phyloP scores from a whole-genome alignment of 768 basidiomycete genomes.

The Lactifluus pinguis region DNA sequence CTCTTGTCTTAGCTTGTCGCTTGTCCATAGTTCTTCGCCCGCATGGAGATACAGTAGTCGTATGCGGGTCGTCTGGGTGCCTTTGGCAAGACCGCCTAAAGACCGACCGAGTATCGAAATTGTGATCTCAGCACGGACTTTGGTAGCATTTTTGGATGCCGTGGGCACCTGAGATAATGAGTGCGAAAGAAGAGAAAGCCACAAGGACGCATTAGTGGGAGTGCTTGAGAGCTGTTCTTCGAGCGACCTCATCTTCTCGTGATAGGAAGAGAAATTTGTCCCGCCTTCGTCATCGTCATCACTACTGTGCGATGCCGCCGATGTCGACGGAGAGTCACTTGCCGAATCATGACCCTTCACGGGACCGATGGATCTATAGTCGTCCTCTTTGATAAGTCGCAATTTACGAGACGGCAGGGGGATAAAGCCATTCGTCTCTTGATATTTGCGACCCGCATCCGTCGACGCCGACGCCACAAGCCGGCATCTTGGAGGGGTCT shows the following conservation, averaged over 20 bases:
- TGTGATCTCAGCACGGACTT: constrained; percentile 62
- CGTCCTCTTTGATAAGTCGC: constrained; percentile 31
- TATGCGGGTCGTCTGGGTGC: constrained; percentile 40
- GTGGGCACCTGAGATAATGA: constrained; percentile 54
- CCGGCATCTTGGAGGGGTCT: constrained; percentile 41
- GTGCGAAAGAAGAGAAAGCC: constrained; percentile 57
- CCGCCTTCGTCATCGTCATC: constrained; percentile 5
- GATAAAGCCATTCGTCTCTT: constrained; percentile 62
- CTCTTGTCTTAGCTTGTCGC: constrained; percentile 43
- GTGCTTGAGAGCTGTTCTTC: constrained; percentile 45
- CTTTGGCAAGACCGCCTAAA: constrained; percentile 43
- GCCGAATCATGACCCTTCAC: constrained; percentile 28
- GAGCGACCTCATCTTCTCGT: constrained; percentile 48
- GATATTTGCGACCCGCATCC: constrained; percentile 36
- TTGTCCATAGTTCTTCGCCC: constrained; percentile 65
- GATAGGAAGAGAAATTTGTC: constrained; percentile 32
- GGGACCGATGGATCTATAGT: constrained; percentile 40
- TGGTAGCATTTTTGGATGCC: constrained; percentile 57
- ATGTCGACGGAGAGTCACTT: constrained; percentile 26
- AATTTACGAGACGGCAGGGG: constrained; percentile 40
- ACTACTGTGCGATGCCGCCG: constrained; percentile 5
- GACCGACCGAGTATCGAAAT: constrained; percentile 61
- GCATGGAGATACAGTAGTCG: constrained; percentile 59
- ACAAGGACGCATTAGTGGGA: constrained; percentile 45
- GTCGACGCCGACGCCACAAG: constrained; percentile 32